These are phyloP conservation scores for Solanum hybrid DNA, from an alignment of 305 asterid genomes.

Conservation along the genomic window DNA sequence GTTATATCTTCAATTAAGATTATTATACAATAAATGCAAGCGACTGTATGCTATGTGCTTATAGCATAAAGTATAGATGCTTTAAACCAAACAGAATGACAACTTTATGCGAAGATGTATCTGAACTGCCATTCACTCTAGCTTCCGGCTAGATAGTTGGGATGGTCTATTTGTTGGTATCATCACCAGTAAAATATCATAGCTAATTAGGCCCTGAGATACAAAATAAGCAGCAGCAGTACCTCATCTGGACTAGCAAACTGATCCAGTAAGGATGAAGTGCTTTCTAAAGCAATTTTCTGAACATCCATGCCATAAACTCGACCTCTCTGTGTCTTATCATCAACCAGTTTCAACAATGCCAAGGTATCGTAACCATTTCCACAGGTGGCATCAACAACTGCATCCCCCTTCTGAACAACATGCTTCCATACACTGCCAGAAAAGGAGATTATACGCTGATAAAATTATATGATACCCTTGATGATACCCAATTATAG, in stretches of 20 bases:
- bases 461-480: background rate
- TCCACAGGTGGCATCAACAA: conserved; percentile 92
- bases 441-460: background rate
- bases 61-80: background rate
- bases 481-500: background rate
- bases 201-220: background rate
- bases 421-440: conserved; percentile 75
- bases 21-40: background rate
- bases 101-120: background rate
- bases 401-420: conserved; percentile 68
- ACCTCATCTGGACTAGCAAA: conserved; percentile 56
- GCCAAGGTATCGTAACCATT: conserved; percentile 85
- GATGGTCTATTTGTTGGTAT: background rate
- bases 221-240: conserved; percentile 6
- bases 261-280: conserved; percentile 56
- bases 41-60: background rate
- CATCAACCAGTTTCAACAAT: conserved; percentile 56
- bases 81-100: background rate
- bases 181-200: background rate
- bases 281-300: conserved; percentile 60
- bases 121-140: background rate
- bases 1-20: background rate
- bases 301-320: conserved; percentile 85
- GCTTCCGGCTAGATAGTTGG: background rate
- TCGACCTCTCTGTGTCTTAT: conserved; percentile 42